Evolutionary conservation across 805 yeast species (phyloP), one percentile per base, ranked within the genome.

Genomic region (Candida maltosa): DNA sequence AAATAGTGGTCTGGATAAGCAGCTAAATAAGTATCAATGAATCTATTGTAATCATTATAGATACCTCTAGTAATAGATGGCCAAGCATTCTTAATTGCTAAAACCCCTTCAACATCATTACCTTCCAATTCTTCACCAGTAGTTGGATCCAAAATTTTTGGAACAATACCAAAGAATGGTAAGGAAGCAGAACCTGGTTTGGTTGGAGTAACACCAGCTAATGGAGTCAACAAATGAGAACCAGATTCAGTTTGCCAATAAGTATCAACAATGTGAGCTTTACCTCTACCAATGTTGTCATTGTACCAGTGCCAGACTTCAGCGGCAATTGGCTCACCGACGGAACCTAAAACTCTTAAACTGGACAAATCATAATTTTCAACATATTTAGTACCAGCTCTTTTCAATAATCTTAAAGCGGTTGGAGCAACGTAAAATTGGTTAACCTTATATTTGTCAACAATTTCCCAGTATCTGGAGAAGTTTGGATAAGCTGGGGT

Each of bases 201-300:
- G 45, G 93, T 85, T 51, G 96, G 94, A 28, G 91, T 80, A 26
- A 84, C 83, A 59, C 98, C 97, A 12, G 97, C 95, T 51, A 93
- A 64, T 44, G 97, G 96, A 29, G 96, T 83, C 60, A 93, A 83
- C 60, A 93, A 73, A 58, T 91, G 97, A 23, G 96, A 84, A 37
- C 98, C 98, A 10, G 95, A 83, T 70, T 93, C 98, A 25, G 97
- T 93, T 71, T 89, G 96, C 98, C 98, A 93, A 76, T 88, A 88
- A 30, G 98, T 93, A 67, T 93, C 98, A 52, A 87, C 81, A 49
- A 91, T 82, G 53, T 88, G 95, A 56, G 95, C 86, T 58, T 86
- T 75, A 41, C 80, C 79, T 52, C 88, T 83, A 56, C 98, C 98
- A 52, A 93, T 81, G 60, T 85, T 77, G 51, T 86, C 91, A 60